Base-by-base conservation (phyloP, 1,284 basidiomycete species). In the Rhodotorula glutinis region DNA sequence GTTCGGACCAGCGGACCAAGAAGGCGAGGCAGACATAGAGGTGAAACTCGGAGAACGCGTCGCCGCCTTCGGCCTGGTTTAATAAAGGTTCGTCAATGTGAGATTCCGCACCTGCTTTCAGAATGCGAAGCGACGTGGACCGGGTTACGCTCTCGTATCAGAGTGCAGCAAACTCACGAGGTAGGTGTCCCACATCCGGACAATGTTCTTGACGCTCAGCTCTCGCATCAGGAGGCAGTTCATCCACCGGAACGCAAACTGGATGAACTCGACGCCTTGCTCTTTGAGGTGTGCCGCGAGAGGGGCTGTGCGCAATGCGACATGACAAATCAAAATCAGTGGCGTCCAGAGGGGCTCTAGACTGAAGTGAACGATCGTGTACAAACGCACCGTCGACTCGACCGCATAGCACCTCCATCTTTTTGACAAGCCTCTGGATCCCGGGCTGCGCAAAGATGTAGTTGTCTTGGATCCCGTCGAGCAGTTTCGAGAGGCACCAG, bases 121-220 rank as follows among this genome's bases (percentile, higher is more conserved):
- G 17, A 17, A 43, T 17, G 41, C 9, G 11, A 43, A 43, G 43
- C 43, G 43, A 16, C 4, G 8, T 5, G 43, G 33, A 38, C 11
- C 33, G 33, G 11, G 33, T 5, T 38, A 7, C 33, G 33, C 11
- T 5, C 11, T 11, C 33, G 11, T 3, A 25, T 29, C 29, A 53
- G 54, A 38, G 71, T 30, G 43, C 40, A 40, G 58, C 29, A 41
- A 30, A 79, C 90, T 66, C 67, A 96, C 93, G 75, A 97, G 80
- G 79, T 98, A 98, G 13, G 94, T 96, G 78, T 98, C 93, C 93
- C 93, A 98, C 93, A 97, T 97, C 64, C 93, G 85, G 62, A 96
- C 90, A 19, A 94, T 96, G 78, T 95, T 95, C 75, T 88, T 87
- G 61, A 96, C 91, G 73, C 87, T 93, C 73, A 98, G 89, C 81